These are phyloP conservation scores for Neophaeococcomyces mojaviensis DNA, from an alignment of 2,329 filamentous ascomycete species.

Conservation along the genomic window DNA sequence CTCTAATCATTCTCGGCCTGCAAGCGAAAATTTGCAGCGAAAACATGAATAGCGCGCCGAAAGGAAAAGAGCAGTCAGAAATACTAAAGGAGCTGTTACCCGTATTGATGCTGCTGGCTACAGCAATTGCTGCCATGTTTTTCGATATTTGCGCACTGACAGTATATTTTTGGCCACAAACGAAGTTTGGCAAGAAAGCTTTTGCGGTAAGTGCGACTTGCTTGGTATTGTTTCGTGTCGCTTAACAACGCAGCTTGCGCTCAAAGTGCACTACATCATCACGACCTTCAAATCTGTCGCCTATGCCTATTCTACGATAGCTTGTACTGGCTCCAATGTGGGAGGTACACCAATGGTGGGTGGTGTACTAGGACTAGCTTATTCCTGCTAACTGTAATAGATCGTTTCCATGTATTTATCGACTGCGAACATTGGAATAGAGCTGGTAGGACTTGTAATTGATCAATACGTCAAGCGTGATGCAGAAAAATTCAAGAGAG, in stretches of 20 bases:
- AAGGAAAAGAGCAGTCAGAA: too few species aligned
- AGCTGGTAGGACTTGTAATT: not conserved
- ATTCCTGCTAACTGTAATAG: too few species aligned
- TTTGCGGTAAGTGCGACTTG: too few species aligned
- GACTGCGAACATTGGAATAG: conserved; percentile 8
- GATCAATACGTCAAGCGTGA: not conserved
- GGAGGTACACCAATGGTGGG: too few species aligned
- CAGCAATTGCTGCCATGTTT: not conserved
- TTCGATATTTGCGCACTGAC: not conserved
- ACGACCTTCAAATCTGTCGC: not conserved
- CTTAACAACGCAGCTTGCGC: not conserved
- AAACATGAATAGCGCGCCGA: too few species aligned
- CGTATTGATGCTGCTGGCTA: not conserved
- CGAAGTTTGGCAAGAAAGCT: too few species aligned
- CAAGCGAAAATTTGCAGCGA: too few species aligned
- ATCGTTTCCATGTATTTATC: not conserved
- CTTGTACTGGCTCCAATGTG: not conserved
- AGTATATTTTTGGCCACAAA: not conserved
- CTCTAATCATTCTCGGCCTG: too few species aligned
- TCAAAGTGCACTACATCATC: not conserved
- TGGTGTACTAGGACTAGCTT: too few species aligned
- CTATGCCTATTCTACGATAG: not conserved
- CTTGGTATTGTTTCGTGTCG: too few species aligned
- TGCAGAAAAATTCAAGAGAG: too few species aligned
- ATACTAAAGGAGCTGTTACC: too few species aligned